phyloP scores from a whole-genome alignment of 768 basidiomycete genomes.

The Amanita inopinata region DNA sequence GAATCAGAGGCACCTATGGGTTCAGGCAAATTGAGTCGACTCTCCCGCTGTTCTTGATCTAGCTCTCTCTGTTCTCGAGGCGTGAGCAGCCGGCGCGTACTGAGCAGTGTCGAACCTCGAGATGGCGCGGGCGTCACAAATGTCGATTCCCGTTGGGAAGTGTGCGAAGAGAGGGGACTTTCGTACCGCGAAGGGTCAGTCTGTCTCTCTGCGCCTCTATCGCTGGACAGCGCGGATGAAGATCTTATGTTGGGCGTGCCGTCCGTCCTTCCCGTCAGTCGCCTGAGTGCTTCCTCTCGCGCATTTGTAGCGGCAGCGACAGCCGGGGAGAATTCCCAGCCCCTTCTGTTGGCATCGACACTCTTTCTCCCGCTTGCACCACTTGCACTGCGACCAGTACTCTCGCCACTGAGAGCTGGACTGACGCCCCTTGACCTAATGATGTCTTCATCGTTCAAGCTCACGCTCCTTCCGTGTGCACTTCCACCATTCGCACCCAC shows the following conservation, averaged over 20 bases:
- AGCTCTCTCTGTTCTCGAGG: slow-evolving; percentile 45
- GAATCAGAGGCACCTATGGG: slow-evolving; percentile 30
- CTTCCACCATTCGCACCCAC: slow-evolving; percentile 18
- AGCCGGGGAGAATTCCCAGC: slow-evolving; percentile 28
- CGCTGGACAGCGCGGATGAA: slow-evolving; percentile 22
- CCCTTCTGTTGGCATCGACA: slow-evolving; percentile 42
- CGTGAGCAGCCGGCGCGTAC: slow-evolving; percentile 41
- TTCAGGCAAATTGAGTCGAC: background rate
- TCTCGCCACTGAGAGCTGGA: slow-evolving; percentile 16
- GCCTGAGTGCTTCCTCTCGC: slow-evolving; percentile 32
- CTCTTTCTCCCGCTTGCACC: slow-evolving; percentile 35
- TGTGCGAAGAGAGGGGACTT: slow-evolving; percentile 16
- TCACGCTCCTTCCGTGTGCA: slow-evolving; percentile 40
- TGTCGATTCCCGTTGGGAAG: slow-evolving; percentile 14
- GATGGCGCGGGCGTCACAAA: background rate
- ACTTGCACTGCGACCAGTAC: slow-evolving; percentile 13
- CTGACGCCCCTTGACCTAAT: slow-evolving; percentile 20
- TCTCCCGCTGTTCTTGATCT: background rate
- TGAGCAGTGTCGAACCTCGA: slow-evolving; percentile 15
- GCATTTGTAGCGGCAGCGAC: slow-evolving; percentile 13
- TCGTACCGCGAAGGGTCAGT: slow-evolving; percentile 18
- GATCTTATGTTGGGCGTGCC: slow-evolving; percentile 26
- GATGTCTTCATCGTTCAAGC: slow-evolving; percentile 40
- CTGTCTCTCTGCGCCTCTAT: slow-evolving; percentile 10
- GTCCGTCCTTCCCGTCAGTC: slow-evolving; percentile 26